These are phyloP conservation scores for Suhomyces vadensis DNA, from an alignment of 805 yeast genomes.

Conservation along the genomic window DNA sequence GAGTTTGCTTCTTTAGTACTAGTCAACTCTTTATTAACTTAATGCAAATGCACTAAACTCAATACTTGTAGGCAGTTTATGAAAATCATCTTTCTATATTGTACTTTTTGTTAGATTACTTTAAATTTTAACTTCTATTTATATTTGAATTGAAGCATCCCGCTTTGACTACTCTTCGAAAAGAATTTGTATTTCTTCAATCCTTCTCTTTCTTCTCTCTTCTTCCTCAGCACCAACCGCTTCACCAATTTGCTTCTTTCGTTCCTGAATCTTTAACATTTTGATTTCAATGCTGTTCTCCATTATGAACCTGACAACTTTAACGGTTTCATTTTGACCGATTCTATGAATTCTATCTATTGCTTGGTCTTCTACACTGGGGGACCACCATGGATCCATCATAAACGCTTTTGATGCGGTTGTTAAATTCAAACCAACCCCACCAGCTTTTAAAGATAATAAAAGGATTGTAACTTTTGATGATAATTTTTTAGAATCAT, in stretches of 20 bases:
- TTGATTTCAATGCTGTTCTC: constrained; percentile 82
- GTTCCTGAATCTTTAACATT: constrained; percentile 84
- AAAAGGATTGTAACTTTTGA: constrained; percentile 52
- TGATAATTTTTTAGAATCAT: constrained; percentile 25
- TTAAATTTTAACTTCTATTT: too few species aligned
- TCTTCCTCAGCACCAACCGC: constrained; percentile 76
- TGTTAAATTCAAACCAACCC: constrained; percentile 87
- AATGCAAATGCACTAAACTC: too few species aligned
- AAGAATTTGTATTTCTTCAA: constrained; percentile 70
- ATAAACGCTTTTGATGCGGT: constrained; percentile 81
- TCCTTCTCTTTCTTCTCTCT: constrained; percentile 65
- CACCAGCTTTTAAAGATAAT: constrained; percentile 86
- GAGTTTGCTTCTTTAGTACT: too few species aligned
- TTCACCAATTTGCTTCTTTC: constrained; percentile 79
- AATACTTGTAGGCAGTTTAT: too few species aligned
- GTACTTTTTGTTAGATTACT: too few species aligned
- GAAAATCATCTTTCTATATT: too few species aligned
- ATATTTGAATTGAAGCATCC: neutral
- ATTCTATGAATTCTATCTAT: constrained; percentile 89
- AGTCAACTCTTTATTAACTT: too few species aligned
- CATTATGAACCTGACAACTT: constrained; percentile 77
- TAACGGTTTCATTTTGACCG: constrained; percentile 76
- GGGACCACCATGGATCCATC: constrained; percentile 99
- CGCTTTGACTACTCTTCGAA: constrained; percentile 45
- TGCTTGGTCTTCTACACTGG: constrained; percentile 87